Evolutionary conservation across 192 early-diverging fungal genomes (phyloP).

Genomic region (Cladochytrium replicatum): DNA sequence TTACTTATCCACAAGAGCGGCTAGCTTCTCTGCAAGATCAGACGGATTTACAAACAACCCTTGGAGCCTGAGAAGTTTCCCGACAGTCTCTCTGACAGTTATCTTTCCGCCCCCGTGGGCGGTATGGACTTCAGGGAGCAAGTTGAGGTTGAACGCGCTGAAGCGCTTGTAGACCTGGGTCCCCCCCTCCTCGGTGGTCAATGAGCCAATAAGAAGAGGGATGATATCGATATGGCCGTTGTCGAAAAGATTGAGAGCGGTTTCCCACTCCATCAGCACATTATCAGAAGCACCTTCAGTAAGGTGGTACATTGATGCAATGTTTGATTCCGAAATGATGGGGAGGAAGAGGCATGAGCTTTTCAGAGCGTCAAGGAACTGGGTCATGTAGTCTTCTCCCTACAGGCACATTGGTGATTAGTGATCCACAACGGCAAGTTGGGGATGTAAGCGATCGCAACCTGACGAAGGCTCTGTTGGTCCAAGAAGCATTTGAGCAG

Average conservation of each 20-base stretch:
- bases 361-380: background rate
- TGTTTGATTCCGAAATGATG: background rate
- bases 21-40: background rate
- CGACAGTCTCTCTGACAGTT: background rate
- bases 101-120: background rate
- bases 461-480: background rate
- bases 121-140: background rate
- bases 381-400: background rate
- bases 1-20: background rate
- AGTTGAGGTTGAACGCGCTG: background rate
- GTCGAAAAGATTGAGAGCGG: background rate
- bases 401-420: background rate
- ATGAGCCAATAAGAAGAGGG: background rate
- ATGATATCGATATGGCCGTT: background rate
- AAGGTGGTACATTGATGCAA: background rate
- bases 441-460: no score
- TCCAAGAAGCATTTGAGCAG: background rate
- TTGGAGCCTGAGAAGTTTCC: background rate
- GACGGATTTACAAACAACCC: background rate
- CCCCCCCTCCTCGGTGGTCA: background rate
- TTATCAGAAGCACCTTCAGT: background rate
- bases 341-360: background rate
- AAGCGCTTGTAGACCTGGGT: background rate
- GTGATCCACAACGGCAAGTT: background rate
- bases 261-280: background rate